Conservation (phyloP, 202 grass and related monocot species). For the Schoenoplectus triqueter region DNA sequence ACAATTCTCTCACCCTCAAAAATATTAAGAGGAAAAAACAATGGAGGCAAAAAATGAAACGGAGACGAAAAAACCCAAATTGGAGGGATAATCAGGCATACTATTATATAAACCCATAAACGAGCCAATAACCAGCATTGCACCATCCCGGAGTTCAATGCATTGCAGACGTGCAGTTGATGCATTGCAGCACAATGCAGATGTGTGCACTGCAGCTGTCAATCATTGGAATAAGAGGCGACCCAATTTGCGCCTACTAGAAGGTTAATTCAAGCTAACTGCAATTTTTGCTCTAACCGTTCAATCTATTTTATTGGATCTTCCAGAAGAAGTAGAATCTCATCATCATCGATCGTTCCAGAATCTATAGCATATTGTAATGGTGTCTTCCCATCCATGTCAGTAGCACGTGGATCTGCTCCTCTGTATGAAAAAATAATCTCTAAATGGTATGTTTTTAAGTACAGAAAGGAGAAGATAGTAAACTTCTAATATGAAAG, state of each 20-base stretch:
- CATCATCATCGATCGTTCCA: conserved; percentile 78
- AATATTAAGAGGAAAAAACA: conserved; percentile 29
- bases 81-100: conserved; percentile 35
- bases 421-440: conserved; percentile 59
- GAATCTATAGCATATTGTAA: conserved; percentile 77
- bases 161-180: not conserved
- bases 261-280: conserved; percentile 30
- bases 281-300: conserved; percentile 22
- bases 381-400: conserved; percentile 68
- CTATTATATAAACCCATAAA: conserved; percentile 24
- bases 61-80: conserved; percentile 29
- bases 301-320: conserved; percentile 64
- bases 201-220: conserved; percentile 16
- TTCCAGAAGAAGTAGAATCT: conserved; percentile 87
- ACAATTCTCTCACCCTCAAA: conserved; percentile 43
- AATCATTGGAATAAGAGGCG: conserved; percentile 32
- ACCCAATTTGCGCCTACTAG: conserved; percentile 31
- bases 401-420: conserved; percentile 59
- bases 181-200: conserved; percentile 25
- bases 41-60: conserved; percentile 21
- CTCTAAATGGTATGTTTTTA: conserved; percentile 19
- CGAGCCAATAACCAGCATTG: conserved; percentile 31
- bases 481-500: not conserved
- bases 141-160: conserved; percentile 27
- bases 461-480: not conserved